Conservation (phyloP, 2,329 filamentous ascomycete genomes). For the Colletotrichum viniferum region DNA sequence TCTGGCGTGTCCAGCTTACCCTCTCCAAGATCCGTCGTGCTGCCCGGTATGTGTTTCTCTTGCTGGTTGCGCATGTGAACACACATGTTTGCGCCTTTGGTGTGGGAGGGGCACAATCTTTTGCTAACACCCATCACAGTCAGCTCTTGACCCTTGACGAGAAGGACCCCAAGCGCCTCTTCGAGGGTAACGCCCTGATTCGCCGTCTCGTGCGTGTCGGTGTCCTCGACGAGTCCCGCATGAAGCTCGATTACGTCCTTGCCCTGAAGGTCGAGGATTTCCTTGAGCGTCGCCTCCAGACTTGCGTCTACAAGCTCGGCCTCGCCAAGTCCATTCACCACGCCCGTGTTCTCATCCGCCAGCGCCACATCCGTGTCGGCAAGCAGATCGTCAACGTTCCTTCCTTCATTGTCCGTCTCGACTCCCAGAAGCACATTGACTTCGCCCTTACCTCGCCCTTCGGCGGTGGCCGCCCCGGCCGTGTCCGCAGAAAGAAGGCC, state of each 20-base stretch:
- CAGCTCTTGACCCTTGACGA: slow-evolving; percentile 99
- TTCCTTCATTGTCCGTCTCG: slow-evolving; percentile 98
- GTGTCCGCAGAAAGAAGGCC: slow-evolving; percentile 99
- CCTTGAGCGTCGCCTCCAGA: slow-evolving; percentile 99
- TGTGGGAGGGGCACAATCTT: background rate
- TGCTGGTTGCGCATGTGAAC: background rate
- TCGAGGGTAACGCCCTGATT: slow-evolving; percentile 99
- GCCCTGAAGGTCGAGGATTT: slow-evolving; percentile 99
- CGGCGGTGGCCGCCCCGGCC: slow-evolving; percentile 94
- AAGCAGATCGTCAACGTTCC: slow-evolving; percentile 99
- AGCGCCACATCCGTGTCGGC: slow-evolving; percentile 99
- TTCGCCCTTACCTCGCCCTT: slow-evolving; percentile 97
- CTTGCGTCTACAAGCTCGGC: slow-evolving; percentile 99
- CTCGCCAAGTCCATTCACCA: slow-evolving; percentile 99
- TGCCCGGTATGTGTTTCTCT: slow-evolving; percentile 75
- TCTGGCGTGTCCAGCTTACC: slow-evolving; percentile 99
- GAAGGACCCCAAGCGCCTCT: slow-evolving; percentile 99
- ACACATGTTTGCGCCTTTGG: background rate
- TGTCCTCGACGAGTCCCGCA: slow-evolving; percentile 99
- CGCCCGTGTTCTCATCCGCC: slow-evolving; percentile 98
- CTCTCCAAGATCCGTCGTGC: slow-evolving; percentile 99
- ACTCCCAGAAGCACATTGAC: slow-evolving; percentile 99
- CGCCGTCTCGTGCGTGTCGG: slow-evolving; percentile 99
- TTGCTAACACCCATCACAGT: slow-evolving; percentile 58
- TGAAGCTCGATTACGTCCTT: slow-evolving; percentile 99